These are phyloP conservation scores for Striga hermonthica DNA, from an alignment of 305 asterid genomes.

Conservation along the genomic window DNA sequence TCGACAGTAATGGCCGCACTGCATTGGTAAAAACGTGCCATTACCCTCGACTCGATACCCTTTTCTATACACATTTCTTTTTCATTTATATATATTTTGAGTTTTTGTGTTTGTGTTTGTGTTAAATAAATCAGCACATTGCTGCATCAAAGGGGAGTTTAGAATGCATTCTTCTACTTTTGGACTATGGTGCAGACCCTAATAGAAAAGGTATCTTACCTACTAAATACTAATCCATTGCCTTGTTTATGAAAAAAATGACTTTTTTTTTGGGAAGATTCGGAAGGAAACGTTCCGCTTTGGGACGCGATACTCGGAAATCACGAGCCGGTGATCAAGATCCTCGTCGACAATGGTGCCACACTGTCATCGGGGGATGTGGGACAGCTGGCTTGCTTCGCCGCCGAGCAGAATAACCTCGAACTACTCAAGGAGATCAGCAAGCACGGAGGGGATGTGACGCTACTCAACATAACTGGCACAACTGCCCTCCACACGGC, in stretches of 20 bases:
- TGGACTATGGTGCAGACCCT: slow-evolving; percentile 70
- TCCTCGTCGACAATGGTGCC: slow-evolving; percentile 61
- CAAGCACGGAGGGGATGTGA: slow-evolving; percentile 58
- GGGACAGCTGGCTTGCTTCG: slow-evolving; percentile 59
- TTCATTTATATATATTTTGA: too few species aligned
- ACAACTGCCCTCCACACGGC: slow-evolving; percentile 79
- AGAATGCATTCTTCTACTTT: slow-evolving; percentile 56
- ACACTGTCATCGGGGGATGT: slow-evolving; percentile 54
- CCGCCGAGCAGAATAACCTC: slow-evolving; percentile 59
- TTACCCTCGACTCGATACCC: not conserved
- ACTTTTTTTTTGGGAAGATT: too few species aligned
- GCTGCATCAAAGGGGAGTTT: slow-evolving; percentile 56
- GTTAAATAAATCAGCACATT: slow-evolving; percentile 47
- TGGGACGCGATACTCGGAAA: slow-evolving; percentile 71
- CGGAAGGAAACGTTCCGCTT: slow-evolving; percentile 74
- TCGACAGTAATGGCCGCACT: slow-evolving; percentile 52
- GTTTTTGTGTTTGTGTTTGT: slow-evolving; percentile 18
- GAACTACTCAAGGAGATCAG: slow-evolving; percentile 57
- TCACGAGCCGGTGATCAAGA: slow-evolving; percentile 45
- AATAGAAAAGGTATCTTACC: slow-evolving; percentile 45
- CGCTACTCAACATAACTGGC: slow-evolving; percentile 45
- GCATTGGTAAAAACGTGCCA: slow-evolving; percentile 49
- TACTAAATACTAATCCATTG: not conserved
- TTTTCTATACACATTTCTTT: not conserved
- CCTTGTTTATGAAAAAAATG: too few species aligned